Base-by-base conservation (phyloP, 1,139 yeast species). In the Suhomyces chickasaworum region DNA sequence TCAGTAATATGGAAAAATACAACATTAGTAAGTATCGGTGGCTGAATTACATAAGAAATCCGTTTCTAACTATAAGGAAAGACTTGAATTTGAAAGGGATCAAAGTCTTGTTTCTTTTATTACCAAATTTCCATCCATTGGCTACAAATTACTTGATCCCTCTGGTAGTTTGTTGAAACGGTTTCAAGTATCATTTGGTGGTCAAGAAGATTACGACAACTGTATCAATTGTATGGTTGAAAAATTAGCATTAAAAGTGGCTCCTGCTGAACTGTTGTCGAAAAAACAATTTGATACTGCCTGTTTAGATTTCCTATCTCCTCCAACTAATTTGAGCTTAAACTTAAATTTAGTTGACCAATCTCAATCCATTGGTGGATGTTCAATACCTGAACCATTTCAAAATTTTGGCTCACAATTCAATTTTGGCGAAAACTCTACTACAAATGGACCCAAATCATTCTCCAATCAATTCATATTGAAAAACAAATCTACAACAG, bases 111-210 rank as follows among this genome's bases (percentile, higher is more conserved):
- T 55, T n/a, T 53, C 65, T 2, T 42, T 56, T 2, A 53, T 65
- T 23, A 52, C 63, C 8, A 59, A 56, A 40, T 53, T 37, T 22
- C 68, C 69, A 2, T 57, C 60, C 10, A 48, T 65, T n/a, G 69
- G 68, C 1, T 53, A 59, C 42, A 65, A 65, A 40, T 59, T 59
- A 41, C 41, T 54, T 6, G 58, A 54, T 41, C 45, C 52, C 5
- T 43, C 38, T 23, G 69, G 68, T 3, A 47, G 47, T 1, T 42
- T 63, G 10, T 17, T 61, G 20, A 47, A 50, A 31, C 45, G 59
- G 13, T 55, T 54, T 34, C 59, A 55, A 37, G 34, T 53, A 8
- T 44, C 49, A 7, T 51, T 53, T 30, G 32, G 22, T 12, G 35
- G 22, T 12, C 49, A 43, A 18, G 44, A 41, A 4, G 47, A 38